A percentile compares a stretch with the other conserved stretches of the same genome.
Evolutionary conservation across 2,329 filamentous ascomycete species (phyloP).

Genomic region (Pseudogymnoascus sp.): DNA sequence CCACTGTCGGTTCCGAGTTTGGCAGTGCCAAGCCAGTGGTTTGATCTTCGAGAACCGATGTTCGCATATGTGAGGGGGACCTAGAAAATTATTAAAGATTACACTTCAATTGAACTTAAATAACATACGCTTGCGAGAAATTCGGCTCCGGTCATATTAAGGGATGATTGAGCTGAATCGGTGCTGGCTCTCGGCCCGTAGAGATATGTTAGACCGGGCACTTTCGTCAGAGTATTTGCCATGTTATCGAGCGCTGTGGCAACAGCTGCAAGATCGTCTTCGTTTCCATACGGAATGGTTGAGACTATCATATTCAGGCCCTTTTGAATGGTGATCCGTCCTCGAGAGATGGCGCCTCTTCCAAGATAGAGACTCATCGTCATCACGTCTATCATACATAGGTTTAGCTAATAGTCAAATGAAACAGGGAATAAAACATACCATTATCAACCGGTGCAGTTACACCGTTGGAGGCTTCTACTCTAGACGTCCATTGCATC

Average conservation of each 20-base stretch:
- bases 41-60: neutral
- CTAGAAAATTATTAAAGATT: neutral
- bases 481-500: constrained; percentile 58
- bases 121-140: neutral
- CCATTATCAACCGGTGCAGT: neutral
- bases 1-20: constrained; percentile 53
- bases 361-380: constrained; percentile 55
- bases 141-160: neutral
- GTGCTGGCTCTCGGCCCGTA: constrained; percentile 44
- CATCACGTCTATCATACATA: constrained; percentile 35
- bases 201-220: constrained; percentile 48
- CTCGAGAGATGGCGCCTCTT: constrained; percentile 53
- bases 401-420: neutral
- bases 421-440: neutral
- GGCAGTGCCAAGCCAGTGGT: constrained; percentile 49
- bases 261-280: constrained; percentile 55
- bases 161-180: constrained; percentile 31
- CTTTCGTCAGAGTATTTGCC: constrained; percentile 42
- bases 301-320: constrained; percentile 51
- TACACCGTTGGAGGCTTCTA: constrained; percentile 37
- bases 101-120: neutral
- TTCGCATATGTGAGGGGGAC: neutral
- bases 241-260: constrained; percentile 55
- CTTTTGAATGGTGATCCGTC: constrained; percentile 51
- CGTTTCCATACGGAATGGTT: constrained; percentile 50